Conservation (phyloP, 208 protist genomes). For the Endotrypanum monterogeii region DNA sequence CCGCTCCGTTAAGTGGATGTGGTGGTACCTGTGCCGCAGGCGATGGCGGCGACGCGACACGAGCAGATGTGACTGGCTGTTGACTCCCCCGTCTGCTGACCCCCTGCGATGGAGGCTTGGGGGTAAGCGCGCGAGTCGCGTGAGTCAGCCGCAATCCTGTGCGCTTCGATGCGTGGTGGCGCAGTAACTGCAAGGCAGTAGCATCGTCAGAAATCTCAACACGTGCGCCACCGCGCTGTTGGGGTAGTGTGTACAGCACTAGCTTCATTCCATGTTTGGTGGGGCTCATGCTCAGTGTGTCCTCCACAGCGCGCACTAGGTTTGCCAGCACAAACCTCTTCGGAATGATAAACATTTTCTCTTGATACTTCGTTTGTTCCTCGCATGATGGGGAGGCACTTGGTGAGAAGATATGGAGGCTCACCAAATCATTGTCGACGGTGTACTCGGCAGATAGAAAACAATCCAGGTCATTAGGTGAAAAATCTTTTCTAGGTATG, state of each 20-base stretch:
- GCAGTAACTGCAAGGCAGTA: conserved; percentile 28
- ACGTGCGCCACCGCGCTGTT: background rate
- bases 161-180: conserved; percentile 28
- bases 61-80: background rate
- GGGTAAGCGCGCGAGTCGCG: background rate
- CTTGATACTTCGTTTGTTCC: conserved; percentile 1
- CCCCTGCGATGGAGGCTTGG: background rate
- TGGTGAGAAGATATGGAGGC: conserved; percentile 46
- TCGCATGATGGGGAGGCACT: background rate
- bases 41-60: background rate
- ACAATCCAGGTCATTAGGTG: conserved; percentile 2
- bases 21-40: background rate
- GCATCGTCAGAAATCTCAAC: conserved; percentile 26
- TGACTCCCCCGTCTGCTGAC: conserved; percentile 10
- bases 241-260: conserved; percentile 7
- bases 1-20: background rate
- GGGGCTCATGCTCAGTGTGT: conserved; percentile 20
- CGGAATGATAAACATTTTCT: conserved; percentile 63
- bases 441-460: conserved; percentile 33
- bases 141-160: conserved; percentile 38
- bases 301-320: conserved; percentile 38
- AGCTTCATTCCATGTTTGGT: background rate
- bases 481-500: background rate
- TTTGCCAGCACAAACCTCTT: conserved; percentile 28
- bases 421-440: conserved; percentile 48